phyloP scores from a whole-genome alignment of 805 yeast species.

The Candida xiaguanensis region DNA sequence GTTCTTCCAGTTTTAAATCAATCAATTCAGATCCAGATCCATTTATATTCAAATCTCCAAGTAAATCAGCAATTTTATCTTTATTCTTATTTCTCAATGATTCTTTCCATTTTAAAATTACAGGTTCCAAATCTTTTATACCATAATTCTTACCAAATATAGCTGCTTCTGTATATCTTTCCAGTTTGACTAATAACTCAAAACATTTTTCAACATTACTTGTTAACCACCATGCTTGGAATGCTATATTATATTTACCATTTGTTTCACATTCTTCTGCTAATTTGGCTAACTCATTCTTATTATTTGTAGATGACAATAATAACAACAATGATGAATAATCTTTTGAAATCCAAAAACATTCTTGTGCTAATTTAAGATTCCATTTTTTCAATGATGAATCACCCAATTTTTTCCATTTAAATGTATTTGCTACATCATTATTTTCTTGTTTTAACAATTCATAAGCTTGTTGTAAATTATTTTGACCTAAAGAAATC shows the following conservation, averaged over 20 bases:
- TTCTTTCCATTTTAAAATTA: conserved; percentile 67
- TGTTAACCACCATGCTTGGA: conserved; percentile 84
- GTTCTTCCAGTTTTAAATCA: conserved; percentile 15
- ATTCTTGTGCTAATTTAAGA: conserved; percentile 71
- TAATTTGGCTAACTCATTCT: conserved; percentile 53
- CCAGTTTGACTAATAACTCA: conserved; percentile 61
- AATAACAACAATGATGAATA: conserved; percentile 76
- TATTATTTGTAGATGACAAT: conserved; percentile 77
- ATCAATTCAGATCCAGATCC: conserved; percentile 16
- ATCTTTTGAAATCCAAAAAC: conserved; percentile 78
- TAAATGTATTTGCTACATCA: conserved; percentile 40
- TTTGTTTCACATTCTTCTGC: conserved; percentile 64
- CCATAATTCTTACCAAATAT: conserved; percentile 73
- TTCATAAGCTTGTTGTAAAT: conserved; percentile 67
- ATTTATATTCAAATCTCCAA: conserved; percentile 29
- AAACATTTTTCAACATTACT: conserved; percentile 67
- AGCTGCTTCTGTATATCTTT: conserved; percentile 80
- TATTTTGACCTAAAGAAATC: conserved; percentile 73
- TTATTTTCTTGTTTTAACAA: conserved; percentile 46
- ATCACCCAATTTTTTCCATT: conserved; percentile 94
- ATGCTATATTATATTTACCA: conserved; percentile 87
- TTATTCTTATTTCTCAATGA: conserved; percentile 51
- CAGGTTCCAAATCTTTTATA: conserved; percentile 29
- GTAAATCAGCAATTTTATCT: conserved; percentile 53
- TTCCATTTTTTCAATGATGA: conserved; percentile 76